Evolutionary conservation across 768 basidiomycete genomes (phyloP).

Genomic region (Mrakia gelida): DNA sequence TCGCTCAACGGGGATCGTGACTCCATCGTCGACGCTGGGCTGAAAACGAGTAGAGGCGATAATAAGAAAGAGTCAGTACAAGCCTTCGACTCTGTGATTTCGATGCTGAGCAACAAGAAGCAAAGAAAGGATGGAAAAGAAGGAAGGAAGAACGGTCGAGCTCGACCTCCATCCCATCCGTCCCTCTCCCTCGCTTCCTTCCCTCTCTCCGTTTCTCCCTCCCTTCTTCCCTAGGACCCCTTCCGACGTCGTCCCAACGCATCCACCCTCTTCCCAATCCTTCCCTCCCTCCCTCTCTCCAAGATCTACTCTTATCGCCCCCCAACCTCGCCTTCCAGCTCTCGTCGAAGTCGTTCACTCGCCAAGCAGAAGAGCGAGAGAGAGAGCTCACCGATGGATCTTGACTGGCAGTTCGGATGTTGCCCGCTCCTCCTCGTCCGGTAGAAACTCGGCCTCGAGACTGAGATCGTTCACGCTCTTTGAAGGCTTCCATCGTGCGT

Average conservation of each 20-base stretch:
- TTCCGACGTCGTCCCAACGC: too few species aligned
- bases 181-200: too few species aligned
- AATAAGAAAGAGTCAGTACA: background rate
- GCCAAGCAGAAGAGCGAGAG: background rate
- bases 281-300: too few species aligned
- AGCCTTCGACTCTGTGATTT: too few species aligned
- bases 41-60: background rate
- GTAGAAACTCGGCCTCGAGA: slow-evolving; percentile 16
- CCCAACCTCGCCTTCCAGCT: background rate
- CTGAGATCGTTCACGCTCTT: background rate
- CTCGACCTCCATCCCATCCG: too few species aligned
- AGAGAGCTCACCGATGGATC: background rate
- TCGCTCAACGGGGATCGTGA: slow-evolving; percentile 7
- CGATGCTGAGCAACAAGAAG: background rate
- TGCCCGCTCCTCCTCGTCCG: slow-evolving; percentile 19
- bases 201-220: too few species aligned
- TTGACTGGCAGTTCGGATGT: background rate
- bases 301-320: background rate
- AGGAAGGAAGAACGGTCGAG: too few species aligned
- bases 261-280: too few species aligned
- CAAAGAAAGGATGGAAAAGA: background rate
- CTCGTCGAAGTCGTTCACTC: background rate
- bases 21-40: background rate
- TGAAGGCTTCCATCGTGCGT: slow-evolving; percentile 5
- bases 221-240: too few species aligned